Evolutionary conservation across 2,329 filamentous ascomycete genomes (phyloP), one percentile per base, ranked within the genome.

Genomic region (Arachnomyces sp.): DNA sequence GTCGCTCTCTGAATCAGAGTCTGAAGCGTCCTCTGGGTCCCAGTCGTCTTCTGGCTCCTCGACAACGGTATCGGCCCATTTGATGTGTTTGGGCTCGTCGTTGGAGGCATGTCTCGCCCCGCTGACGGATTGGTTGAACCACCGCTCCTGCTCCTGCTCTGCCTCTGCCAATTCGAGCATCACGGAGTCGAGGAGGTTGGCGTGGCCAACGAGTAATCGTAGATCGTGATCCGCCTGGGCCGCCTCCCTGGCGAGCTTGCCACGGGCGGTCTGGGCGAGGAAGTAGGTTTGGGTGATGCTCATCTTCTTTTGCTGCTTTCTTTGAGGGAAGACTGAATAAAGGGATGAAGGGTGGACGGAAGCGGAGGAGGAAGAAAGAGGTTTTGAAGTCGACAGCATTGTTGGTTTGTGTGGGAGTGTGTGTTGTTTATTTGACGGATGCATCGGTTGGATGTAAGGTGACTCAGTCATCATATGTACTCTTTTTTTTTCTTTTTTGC

Each of bases 201-300:
- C 92, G 68, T 98, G 92, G 57, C 90, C 92, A 55, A 98, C 92
- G 45, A 98, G 83, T 34, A 93, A 79, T 60, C 90, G 82, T 49
- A 98, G 84, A 73, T 96, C 81, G 76, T 96, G 92, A 63, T 96
- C 90, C 56, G 86, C 74, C 58, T 83, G 82, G 66, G 81, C 79
- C 71, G 92, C 92, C 72, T 96, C 90, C 49, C 76, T 78, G 51
- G 88, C 88, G 60, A 98, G 88, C 87, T 98, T 98, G 56, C 82
- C 83, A 65, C 92, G 81, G 61, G 92, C 92, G 68, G 89, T 90
- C 75, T 94, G 89, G 63, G 92, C 92, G 57, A 96, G 83, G 73
- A 87, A 94, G 82, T 96, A 98, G 47, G 90, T 96, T 70, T 95
- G 88, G 18, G 90, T 93, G 71, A 96, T 83, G 64, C 84, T 93